Evolutionary conservation across 2,329 filamentous ascomycete species (phyloP).

Genomic region (Piedraia hortae): DNA sequence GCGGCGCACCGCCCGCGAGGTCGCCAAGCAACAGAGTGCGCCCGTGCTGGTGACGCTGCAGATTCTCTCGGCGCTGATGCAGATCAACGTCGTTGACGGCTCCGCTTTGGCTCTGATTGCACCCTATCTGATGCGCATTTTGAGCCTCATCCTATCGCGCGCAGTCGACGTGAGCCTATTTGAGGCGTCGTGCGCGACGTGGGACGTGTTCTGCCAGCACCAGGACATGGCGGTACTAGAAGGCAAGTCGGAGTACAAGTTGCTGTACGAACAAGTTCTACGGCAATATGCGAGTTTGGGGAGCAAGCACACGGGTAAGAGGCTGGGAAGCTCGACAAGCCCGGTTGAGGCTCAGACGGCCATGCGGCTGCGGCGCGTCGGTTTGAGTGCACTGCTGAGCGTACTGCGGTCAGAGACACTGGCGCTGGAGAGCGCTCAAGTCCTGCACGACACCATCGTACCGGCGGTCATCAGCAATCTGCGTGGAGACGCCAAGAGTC

Average conservation of each 20-base stretch:
- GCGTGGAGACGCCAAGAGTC: slow-evolving; percentile 44
- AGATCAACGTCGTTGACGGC: slow-evolving; percentile 37
- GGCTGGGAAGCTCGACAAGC: slow-evolving; percentile 9
- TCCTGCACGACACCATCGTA: slow-evolving; percentile 44
- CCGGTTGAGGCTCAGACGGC: slow-evolving; percentile 35
- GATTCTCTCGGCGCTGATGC: slow-evolving; percentile 72
- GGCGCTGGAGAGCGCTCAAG: slow-evolving; percentile 43
- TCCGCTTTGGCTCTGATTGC: slow-evolving; percentile 74
- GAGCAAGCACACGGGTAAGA: slow-evolving; percentile 26
- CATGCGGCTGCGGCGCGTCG: slow-evolving; percentile 30
- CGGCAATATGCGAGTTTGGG: slow-evolving; percentile 55
- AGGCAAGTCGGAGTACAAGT: slow-evolving; percentile 59
- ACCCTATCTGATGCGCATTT: slow-evolving; percentile 50
- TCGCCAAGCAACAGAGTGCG: slow-evolving; percentile 71
- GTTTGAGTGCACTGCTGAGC: slow-evolving; percentile 44
- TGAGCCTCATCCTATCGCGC: slow-evolving; percentile 46
- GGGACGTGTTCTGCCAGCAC: slow-evolving; percentile 66
- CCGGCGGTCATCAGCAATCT: slow-evolving; percentile 72
- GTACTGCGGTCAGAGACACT: slow-evolving; percentile 58
- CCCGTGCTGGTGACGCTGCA: slow-evolving; percentile 71
- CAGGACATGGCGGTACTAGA: slow-evolving; percentile 67
- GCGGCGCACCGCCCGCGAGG: slow-evolving; percentile 75
- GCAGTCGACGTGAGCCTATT: slow-evolving; percentile 80
- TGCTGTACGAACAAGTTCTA: slow-evolving; percentile 45
- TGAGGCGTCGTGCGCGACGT: slow-evolving; percentile 65